Evolutionary conservation across 805 yeast species (phyloP).

Genomic region (Kodamaea leandrae): DNA sequence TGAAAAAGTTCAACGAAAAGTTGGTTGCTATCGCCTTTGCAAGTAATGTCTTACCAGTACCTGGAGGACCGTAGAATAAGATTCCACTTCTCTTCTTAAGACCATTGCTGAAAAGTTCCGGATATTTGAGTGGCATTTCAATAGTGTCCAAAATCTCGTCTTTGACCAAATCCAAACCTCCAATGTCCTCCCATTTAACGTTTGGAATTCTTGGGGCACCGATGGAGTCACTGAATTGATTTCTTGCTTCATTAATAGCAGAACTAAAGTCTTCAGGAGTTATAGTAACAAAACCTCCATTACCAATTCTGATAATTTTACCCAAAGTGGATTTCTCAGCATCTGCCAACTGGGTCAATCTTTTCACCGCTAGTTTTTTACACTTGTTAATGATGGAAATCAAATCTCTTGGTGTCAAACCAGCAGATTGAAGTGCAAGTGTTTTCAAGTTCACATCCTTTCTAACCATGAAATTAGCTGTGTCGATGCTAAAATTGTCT

Average conservation of each 20-base stretch:
- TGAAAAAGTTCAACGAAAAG: constrained; percentile 88
- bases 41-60: constrained; percentile 92
- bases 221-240: constrained; percentile 86
- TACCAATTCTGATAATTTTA: constrained; percentile 41
- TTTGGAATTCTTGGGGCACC: constrained; percentile 97
- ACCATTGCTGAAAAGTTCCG: constrained; percentile 84
- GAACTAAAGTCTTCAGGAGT: constrained; percentile 60
- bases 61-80: constrained; percentile 96
- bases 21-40: constrained; percentile 98
- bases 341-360: constrained; percentile 39
- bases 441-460: constrained; percentile 46
- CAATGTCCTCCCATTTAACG: constrained; percentile 96
- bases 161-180: constrained; percentile 88
- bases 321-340: constrained; percentile 18
- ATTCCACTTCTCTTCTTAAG: constrained; percentile 93
- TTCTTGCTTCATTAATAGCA: constrained; percentile 78
- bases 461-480: constrained; percentile 24
- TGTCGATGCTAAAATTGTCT: constrained; percentile 15
- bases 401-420: constrained; percentile 82
- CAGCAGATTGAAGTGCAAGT: constrained; percentile 86
- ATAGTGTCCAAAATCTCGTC: constrained; percentile 93
- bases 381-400: constrained; percentile 67
- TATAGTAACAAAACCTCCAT: constrained; percentile 54
- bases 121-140: constrained; percentile 92
- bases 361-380: constrained; percentile 51